Base-by-base conservation (phyloP, 208 protist genomes). In the Trypanosoma scelopori region DNA sequence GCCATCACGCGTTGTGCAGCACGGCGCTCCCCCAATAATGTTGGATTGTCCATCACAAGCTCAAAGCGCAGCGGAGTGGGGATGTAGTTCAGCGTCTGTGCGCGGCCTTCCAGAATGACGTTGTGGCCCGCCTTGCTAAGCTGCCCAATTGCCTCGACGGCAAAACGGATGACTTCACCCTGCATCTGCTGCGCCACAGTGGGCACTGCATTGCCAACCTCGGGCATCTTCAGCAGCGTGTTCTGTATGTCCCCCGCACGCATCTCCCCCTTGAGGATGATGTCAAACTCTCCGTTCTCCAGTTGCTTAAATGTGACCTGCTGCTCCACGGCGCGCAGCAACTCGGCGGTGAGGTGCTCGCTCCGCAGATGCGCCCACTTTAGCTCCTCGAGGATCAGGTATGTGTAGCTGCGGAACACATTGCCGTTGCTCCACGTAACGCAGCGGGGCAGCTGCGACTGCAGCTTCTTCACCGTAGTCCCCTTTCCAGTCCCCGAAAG, bases 391-490 rank as follows among this genome's bases (percentile, higher is more conserved):
- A 82, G 59, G 51, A 76, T 81, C 30, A 95, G 78, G 62, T 92
- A 80, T 4, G 92, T 96, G 77, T 96, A 94, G 72, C 87, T 84
- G 50, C 92, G 84, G 71, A 97, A 97, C 15, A 97, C 82, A 62
- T 97, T 97, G 39, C 92, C 92, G 65, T 97, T 97, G 68, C 90
- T 96, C 92, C 92, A 97, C 48, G 87, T 78, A 15, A 95, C 82
- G 45, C 87, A 94, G 41, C 77, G 73, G 3, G 92, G 90, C 30
- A 97, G 85, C 45, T 56, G 53, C 20, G 76, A 37, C 58, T 88
- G 72, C 45, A 97, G 78, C 58, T 89, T 92, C 28, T 48, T 42
- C 57, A 93, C 89, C 0, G 92, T 97, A 20, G 92, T 96, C 13
- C 90, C 92, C 63, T 97, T 97, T 28, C 92, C 92, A 5, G 92